Base-by-base conservation (phyloP, 768 basidiomycete genomes). In the Tulasnella calospora region DNA sequence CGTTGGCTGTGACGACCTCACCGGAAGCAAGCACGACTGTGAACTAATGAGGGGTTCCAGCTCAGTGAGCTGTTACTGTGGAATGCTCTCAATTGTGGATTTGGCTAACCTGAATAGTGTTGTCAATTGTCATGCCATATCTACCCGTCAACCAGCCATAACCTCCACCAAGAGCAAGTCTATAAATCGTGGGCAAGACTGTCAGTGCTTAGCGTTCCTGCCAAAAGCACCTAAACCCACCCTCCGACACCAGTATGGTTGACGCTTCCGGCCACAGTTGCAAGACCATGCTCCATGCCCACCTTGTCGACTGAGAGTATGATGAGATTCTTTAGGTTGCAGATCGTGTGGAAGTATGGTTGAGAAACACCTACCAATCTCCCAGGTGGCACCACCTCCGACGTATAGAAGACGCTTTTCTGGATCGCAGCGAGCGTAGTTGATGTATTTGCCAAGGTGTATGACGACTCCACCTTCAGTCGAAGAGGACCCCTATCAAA, bases 401-500 rank as follows among this genome's bases (percentile, higher is more conserved):
- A 74, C 73, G 73, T 30, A 30, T 23, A 57, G 13, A 13, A 30
- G 21, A 1, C 44, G 12, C 73, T 23, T 46, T 51, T 74, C 51
- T 0, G 73, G 73, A 51, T 74, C 73, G 12, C 35, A 36, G 3
- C 73, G 35, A 10, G 47, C 73, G n/a, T 30, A 8, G 44, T 74
- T 74, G 36, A 74, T 27, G 38, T 57, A 61, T 47, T 57, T 77
- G 1, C 17, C 15, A 23, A 77, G 75, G 36, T 69, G 38, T 9
- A 74, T 74, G 41, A 89, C 79, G n/a, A 89, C 88, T 41, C 85
- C 86, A n/a, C 71, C 71, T 71, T 71, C 23, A 71, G 21, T 21
- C 40, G 40, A 19, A 15, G 19, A 33, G 27, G 70, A 71, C 6
- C 19, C 19, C 33, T 19, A 12, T 15, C 10, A 23, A 23, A 9